Conservation (phyloP, 371 early-diverging fungal species). For the Gilbertella persicaria region DNA sequence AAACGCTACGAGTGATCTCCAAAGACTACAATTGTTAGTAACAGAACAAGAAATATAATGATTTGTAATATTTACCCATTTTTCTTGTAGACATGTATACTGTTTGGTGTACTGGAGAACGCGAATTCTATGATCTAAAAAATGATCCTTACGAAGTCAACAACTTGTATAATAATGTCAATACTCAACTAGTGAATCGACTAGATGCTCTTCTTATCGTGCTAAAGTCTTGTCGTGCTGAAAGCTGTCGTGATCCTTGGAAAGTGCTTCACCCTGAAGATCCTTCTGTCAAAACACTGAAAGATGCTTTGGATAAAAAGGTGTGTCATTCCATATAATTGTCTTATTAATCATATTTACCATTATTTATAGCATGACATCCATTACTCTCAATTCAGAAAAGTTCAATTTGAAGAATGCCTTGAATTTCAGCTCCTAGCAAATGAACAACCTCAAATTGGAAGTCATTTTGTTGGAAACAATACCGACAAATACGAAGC, state of each 20-base stretch:
- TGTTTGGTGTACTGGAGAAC: slow-evolving; percentile 68
- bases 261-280: slow-evolving; percentile 44
- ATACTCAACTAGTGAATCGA: slow-evolving; percentile 43
- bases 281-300: slow-evolving; percentile 24
- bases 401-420: slow-evolving; percentile 36
- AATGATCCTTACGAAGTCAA: slow-evolving; percentile 61
- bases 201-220: slow-evolving; percentile 63
- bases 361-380: slow-evolving; percentile 26
- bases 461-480: slow-evolving; percentile 15
- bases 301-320: slow-evolving; percentile 36
- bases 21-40: slow-evolving; percentile 49
- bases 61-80: not conserved
- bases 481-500: slow-evolving; percentile 1
- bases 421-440: slow-evolving; percentile 17
- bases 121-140: slow-evolving; percentile 59
- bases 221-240: slow-evolving; percentile 55
- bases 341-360: too few relatives aligned
- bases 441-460: slow-evolving; percentile 35
- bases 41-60: not conserved
- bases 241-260: slow-evolving; percentile 67
- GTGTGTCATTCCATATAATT: slow-evolving; percentile 2
- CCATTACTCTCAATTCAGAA: slow-evolving; percentile 31
- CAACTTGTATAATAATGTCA: slow-evolving; percentile 39
- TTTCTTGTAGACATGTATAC: slow-evolving; percentile 44
- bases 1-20: slow-evolving; percentile 59